A percentile compares a stretch with the other conserved stretches of the same genome.
Conservation (phyloP, 331 rosid species). For the Quercus lobata region DNA sequence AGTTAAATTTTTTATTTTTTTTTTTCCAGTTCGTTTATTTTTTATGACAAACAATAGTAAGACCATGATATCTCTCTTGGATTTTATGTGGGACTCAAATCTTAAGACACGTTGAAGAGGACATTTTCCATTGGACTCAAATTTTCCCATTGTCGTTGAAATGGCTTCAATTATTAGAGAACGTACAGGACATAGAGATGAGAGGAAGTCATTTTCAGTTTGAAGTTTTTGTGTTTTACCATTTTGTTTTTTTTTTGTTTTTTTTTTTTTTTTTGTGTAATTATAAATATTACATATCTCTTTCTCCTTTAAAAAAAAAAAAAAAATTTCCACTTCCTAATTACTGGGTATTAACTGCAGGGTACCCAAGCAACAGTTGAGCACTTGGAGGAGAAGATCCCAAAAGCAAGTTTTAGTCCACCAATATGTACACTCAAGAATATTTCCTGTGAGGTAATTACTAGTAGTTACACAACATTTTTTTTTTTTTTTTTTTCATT, state of each 20-base stretch:
- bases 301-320: background rate
- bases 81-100: too few species aligned
- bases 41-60: background rate
- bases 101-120: background rate
- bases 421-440: slow-evolving; percentile 39
- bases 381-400: slow-evolving; percentile 24
- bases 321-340: background rate
- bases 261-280: too few species aligned
- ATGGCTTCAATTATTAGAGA: too few species aligned
- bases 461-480: background rate
- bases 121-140: background rate
- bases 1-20: too few species aligned
- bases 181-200: too few species aligned
- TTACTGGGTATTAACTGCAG: slow-evolving; percentile 4
- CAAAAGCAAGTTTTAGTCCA: slow-evolving; percentile 23
- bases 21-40: too few species aligned
- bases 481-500: background rate
- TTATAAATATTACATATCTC: too few species aligned
- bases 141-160: too few species aligned
- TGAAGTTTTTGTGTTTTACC: background rate
- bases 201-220: too few species aligned
- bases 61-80: too few species aligned
- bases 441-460: slow-evolving; percentile 31
- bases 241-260: background rate
- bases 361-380: slow-evolving; percentile 29